Conservation (phyloP, 805 yeast genomes). For the Tetrapisispora taiwanensis region DNA sequence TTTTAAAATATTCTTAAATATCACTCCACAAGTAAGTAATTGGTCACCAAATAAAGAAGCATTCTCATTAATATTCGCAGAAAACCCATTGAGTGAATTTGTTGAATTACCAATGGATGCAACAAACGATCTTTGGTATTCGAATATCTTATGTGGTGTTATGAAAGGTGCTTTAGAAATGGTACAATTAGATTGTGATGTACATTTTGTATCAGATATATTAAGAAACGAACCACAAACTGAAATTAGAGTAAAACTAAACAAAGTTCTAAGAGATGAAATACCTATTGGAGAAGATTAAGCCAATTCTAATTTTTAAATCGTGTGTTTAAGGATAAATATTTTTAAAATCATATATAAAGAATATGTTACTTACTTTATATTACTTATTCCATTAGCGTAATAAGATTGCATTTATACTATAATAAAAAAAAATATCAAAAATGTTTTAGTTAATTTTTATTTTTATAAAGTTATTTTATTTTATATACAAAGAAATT, state of each 20-base stretch:
- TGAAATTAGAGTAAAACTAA: slow-evolving; percentile 63
- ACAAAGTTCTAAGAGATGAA: slow-evolving; percentile 76
- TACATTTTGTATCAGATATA: slow-evolving; percentile 65
- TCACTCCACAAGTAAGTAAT: slow-evolving; percentile 61
- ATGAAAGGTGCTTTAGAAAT: slow-evolving; percentile 85
- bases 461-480: too few species aligned
- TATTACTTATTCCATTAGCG: neutral
- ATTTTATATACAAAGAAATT: too few species aligned
- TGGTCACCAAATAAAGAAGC: slow-evolving; percentile 71
- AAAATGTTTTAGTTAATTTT: too few species aligned
- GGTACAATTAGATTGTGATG: slow-evolving; percentile 91
- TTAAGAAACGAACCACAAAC: slow-evolving; percentile 76
- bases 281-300: slow-evolving; percentile 94
- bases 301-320: neutral
- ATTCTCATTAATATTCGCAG: slow-evolving; percentile 62
- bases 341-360: neutral
- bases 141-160: slow-evolving; percentile 83
- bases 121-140: slow-evolving; percentile 76
- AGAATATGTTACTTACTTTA: neutral
- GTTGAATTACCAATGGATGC: slow-evolving; percentile 87
- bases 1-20: slow-evolving; percentile 79
- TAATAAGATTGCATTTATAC: neutral
- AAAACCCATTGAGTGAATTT: slow-evolving; percentile 89
- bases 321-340: neutral
- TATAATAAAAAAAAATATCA: neutral